These are phyloP conservation scores for Diddensiella santjacobensis DNA, from an alignment of 805 yeast species.

Conservation along the genomic window DNA sequence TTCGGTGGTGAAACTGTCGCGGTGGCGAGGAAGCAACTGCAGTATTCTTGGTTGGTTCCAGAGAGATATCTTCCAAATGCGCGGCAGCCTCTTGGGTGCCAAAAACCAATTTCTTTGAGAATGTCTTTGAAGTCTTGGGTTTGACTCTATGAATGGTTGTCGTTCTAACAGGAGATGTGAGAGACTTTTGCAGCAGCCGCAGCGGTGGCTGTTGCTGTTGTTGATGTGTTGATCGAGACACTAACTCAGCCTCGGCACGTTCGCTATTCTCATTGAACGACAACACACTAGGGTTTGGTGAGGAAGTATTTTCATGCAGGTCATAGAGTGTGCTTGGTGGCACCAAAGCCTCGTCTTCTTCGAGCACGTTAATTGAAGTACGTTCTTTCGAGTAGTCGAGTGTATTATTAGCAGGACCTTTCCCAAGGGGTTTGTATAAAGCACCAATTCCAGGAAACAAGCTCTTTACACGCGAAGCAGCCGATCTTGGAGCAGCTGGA, in stretches of 20 bases:
- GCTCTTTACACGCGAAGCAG: constrained; percentile 14
- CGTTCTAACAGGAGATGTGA: not conserved
- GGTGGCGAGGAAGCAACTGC: not conserved
- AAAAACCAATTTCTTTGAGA: constrained; percentile 22
- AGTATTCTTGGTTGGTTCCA: not conserved
- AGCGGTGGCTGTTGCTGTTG: not conserved
- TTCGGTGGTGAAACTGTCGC: not conserved
- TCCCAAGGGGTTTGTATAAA: constrained; percentile 14
- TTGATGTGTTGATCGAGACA: constrained; percentile 1
- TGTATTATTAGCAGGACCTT: constrained; percentile 1
- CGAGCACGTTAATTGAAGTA: not conserved
- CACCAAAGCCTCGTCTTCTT: not conserved
- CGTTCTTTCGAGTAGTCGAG: not conserved
- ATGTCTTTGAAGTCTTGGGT: constrained; percentile 20
- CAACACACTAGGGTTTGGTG: constrained; percentile 7
- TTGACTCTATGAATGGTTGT: constrained; percentile 7
- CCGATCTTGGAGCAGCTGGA: not conserved
- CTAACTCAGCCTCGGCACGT: constrained; percentile 10
- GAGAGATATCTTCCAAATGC: not conserved
- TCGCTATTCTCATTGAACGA: constrained; percentile 10
- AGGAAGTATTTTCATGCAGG: not conserved
- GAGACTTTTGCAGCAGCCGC: not conserved
- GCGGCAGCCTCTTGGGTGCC: constrained; percentile 3
- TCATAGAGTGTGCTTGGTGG: not conserved
- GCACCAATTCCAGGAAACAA: constrained; percentile 15